A percentile compares a stretch with the other conserved stretches of the same genome.
Evolutionary conservation across 257 asterid species (phyloP).

Genomic region (Solanum chmielewskii): DNA sequence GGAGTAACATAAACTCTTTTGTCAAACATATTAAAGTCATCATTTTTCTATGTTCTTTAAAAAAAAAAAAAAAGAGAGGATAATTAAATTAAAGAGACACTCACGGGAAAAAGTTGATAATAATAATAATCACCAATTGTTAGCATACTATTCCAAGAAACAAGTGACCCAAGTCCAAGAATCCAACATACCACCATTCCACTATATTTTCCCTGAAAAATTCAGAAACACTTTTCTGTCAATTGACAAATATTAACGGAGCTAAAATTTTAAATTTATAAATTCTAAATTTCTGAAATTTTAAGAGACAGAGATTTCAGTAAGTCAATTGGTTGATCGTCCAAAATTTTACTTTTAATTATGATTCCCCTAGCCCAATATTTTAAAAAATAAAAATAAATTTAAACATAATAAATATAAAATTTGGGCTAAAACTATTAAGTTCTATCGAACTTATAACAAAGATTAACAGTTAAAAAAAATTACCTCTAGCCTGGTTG

Average conservation of each 20-base stretch:
- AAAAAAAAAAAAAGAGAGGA: no score
- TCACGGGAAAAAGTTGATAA: conserved; percentile 54
- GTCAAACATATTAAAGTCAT: neutral
- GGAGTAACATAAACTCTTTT: neutral
- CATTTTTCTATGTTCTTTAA: neutral
- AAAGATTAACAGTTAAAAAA: neutral
- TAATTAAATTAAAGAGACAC: neutral
- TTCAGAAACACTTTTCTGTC: neutral
- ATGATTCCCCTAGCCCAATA: neutral
- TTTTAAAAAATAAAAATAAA: no score
- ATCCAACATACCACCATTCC: conserved; percentile 62
- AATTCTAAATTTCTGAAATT: neutral
- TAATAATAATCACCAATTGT: conserved; percentile 73
- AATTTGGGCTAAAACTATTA: neutral
- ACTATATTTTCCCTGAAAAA: conserved; percentile 45
- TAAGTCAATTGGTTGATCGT: no score
- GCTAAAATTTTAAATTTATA: neutral
- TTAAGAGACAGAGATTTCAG: no score
- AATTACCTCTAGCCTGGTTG: conserved; percentile 67
- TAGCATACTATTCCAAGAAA: conserved; percentile 78
- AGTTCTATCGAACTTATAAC: neutral
- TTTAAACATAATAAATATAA: neutral
- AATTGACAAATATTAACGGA: neutral
- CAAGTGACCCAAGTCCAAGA: conserved; percentile 77
- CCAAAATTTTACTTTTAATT: no score